Conservation (phyloP, 2,329 filamentous ascomycete genomes). For the Aspergillus nomiae region DNA sequence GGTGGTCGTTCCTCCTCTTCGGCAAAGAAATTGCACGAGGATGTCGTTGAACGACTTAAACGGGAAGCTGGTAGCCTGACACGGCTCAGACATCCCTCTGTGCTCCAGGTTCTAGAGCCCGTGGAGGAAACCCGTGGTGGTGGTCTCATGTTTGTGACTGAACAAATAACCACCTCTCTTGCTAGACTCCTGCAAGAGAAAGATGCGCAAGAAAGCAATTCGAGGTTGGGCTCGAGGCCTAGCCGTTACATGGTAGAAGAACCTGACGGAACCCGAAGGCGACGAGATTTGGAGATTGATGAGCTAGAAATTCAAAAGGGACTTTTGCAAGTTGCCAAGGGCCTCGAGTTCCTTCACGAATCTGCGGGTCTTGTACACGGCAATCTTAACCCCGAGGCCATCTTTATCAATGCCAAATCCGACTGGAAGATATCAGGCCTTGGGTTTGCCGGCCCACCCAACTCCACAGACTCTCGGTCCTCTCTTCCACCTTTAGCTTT, state of each 20-base stretch:
- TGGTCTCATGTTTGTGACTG: conserved; percentile 93
- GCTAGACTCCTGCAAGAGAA: conserved; percentile 81
- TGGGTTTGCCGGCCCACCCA: conserved; percentile 80
- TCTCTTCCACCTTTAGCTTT: conserved; percentile 79
- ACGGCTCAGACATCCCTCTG: conserved; percentile 83
- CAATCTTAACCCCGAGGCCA: conserved; percentile 89
- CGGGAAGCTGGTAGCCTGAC: conserved; percentile 90
- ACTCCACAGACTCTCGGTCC: conserved; percentile 71
- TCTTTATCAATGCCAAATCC: conserved; percentile 94
- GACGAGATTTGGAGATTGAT: conserved; percentile 88
- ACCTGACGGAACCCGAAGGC: conserved; percentile 68
- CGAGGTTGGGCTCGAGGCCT: conserved; percentile 68
- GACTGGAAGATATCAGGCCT: conserved; percentile 99
- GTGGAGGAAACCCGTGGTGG: conserved; percentile 92
- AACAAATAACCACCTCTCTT: conserved; percentile 86
- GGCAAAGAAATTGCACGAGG: conserved; percentile 75
- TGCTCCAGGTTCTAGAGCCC: conserved; percentile 90
- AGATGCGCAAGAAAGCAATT: conserved; percentile 76
- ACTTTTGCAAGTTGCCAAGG: conserved; percentile 87
- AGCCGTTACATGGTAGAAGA: conserved; percentile 83
- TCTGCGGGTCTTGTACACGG: conserved; percentile 92
- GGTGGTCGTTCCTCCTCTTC: conserved; percentile 65
- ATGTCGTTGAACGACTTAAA: conserved; percentile 86
- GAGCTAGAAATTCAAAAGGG: conserved; percentile 98
- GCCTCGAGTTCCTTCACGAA: conserved; percentile 91